Percentiles rank a stretch among this genome's conserved stretches.
Evolutionary conservation across 441 rosid genomes (phyloP).

Genomic region (Rhodomyrtus psidioides): DNA sequence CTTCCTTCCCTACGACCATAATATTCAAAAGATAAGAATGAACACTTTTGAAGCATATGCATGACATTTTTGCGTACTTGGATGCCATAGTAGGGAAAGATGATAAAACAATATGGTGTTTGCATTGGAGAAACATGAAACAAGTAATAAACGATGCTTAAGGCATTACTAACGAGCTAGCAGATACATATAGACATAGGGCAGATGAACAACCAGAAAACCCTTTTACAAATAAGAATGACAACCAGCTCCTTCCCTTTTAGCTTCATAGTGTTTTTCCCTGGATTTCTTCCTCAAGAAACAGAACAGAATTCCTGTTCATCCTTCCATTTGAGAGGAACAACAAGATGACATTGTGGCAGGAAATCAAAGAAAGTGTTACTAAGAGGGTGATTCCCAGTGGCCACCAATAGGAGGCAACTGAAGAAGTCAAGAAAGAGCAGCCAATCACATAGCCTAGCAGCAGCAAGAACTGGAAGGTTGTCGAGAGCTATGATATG

Average conservation of each 20-base stretch:
- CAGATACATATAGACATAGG: not conserved
- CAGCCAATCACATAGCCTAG: not conserved
- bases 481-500: not conserved
- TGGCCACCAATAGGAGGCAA: not conserved
- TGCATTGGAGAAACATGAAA: not conserved
- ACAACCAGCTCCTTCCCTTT: not conserved
- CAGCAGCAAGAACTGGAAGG: not conserved
- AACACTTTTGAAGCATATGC: not conserved
- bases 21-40: conserved; percentile 1
- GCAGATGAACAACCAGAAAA: not conserved
- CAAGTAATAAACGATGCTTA: not conserved
- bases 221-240: not conserved
- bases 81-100: not conserved
- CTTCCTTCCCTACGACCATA: conserved; percentile 50
- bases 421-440: not conserved
- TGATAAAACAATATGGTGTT: not conserved
- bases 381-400: not conserved
- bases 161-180: not conserved
- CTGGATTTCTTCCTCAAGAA: not conserved
- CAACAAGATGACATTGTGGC: not conserved
- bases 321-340: not conserved
- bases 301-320: not conserved
- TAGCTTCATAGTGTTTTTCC: not conserved
- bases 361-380: not conserved
- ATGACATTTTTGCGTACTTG: not conserved